These are phyloP conservation scores for Gigaspora rosea DNA, from an alignment of 192 early-diverging fungal species.

Conservation along the genomic window DNA sequence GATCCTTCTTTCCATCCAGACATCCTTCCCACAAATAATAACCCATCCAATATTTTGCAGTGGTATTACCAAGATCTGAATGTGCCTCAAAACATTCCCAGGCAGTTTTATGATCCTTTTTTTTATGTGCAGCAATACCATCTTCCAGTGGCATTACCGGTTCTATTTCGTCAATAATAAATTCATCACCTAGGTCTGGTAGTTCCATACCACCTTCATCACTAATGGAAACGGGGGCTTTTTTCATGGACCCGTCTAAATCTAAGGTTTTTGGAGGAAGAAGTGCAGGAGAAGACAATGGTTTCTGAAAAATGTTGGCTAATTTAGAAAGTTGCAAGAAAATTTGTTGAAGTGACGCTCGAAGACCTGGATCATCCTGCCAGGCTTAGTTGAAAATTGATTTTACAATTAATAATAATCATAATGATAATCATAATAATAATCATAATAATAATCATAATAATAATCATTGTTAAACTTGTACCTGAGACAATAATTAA, in stretches of 20 bases:
- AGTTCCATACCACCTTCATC: neutral
- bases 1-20: too few relatives aligned
- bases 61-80: neutral
- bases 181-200: too few relatives aligned
- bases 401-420: too few relatives aligned
- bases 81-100: neutral
- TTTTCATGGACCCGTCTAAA: neutral
- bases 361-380: neutral
- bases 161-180: neutral
- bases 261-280: neutral
- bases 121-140: slow-evolving; percentile 13
- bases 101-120: neutral
- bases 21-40: neutral
- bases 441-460: too few relatives aligned
- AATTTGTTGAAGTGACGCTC: slow-evolving; percentile 6
- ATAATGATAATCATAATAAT: too few relatives aligned
- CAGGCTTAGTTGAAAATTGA: neutral
- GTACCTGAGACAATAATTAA: neutral
- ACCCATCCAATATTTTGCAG: neutral
- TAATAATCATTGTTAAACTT: neutral
- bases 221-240: neutral
- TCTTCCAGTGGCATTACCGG: slow-evolving; percentile 16
- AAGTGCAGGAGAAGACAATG: neutral
- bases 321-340: slow-evolving; percentile 18
- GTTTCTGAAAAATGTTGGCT: neutral